Base-by-base conservation (phyloP, 352 stramenopile genomes). In the Phytophthora idaei region DNA sequence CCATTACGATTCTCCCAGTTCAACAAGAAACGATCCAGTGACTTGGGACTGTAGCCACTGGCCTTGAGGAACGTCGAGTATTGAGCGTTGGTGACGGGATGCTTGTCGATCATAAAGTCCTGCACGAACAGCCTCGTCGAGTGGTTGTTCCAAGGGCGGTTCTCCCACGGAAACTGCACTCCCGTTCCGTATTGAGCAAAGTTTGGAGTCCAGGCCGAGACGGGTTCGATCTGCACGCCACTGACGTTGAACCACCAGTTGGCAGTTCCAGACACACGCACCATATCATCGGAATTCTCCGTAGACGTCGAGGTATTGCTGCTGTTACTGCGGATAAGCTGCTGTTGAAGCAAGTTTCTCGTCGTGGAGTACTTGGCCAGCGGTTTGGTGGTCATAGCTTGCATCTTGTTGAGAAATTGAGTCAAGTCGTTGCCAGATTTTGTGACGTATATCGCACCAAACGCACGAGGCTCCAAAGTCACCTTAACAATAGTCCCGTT, bases 81-180 rank as follows among this genome's bases (percentile, higher is more conserved):
- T 55, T 90, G 74, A 12, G 58, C 68, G 68, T 96, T 96, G 2
- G 87, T 95, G 53, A 96, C 87, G 3, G 85, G 87, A 45, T 92
- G 74, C 27, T 71, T 75, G 50, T 94, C 88, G 25, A 95, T 85
- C 27, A 74, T 57, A 57, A 96, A 96, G 52, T 90, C 82, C 17
- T 82, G 77, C 41, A 96, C 59, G 21, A 78, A 67, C 21, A 96
- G 73, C 4, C 72, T 54, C 15, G 76, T 74, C 12, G 80, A 88
- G 62, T 95, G 87, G 49, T 91, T 91, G 51, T 89, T 92, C 74
- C 79, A 90, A n/a, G 89, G 87, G 2, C 84, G 80, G 15, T 76
- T 49, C 46, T 96, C 87, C 87, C 89, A 95, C 6, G 87, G 87
- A 52, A 95, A 96, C 61, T 95, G 89, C 47, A 96, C 87, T 12